Percentiles rank a stretch among this genome's conserved stretches.
phyloP scores from a whole-genome alignment of 257 asterid genomes.

The Scutellaria minor region DNA sequence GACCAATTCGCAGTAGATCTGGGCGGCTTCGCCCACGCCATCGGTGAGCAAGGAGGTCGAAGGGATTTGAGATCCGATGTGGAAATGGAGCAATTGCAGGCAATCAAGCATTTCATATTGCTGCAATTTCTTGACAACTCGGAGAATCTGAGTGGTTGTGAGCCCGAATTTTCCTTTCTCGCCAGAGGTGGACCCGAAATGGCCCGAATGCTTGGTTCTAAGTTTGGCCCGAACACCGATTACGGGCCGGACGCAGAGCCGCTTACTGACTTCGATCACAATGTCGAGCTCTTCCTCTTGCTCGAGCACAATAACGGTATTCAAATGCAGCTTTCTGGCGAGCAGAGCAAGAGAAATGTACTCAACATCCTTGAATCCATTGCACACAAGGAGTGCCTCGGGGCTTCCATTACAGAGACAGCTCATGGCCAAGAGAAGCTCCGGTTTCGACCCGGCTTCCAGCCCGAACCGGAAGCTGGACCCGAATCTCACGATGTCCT shows the following conservation, averaged over 20 bases:
- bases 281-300: constrained; percentile 87
- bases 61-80: constrained; percentile 98
- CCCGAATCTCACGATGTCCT: constrained; percentile 90
- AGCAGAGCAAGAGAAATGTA: constrained; percentile 80
- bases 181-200: constrained; percentile 97
- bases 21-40: constrained; percentile 88
- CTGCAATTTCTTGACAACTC: constrained; percentile 72
- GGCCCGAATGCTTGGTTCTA: constrained; percentile 94
- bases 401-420: constrained; percentile 77
- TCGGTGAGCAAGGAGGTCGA: constrained; percentile 69
- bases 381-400: constrained; percentile 82
- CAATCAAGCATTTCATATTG: constrained; percentile 79
- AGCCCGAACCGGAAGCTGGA: constrained; percentile 76
- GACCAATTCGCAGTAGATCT: constrained; percentile 76
- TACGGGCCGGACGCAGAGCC: constrained; percentile 71
- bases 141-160: constrained; percentile 74
- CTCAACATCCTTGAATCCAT: constrained; percentile 92
- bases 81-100: constrained; percentile 88
- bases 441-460: constrained; percentile 97
- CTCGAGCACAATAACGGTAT: constrained; percentile 86
- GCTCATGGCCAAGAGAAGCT: constrained; percentile 94
- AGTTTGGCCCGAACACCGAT: constrained; percentile 91
- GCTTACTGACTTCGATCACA: constrained; percentile 64
- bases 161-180: constrained; percentile 94
- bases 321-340: constrained; percentile 68